Evolutionary conservation across 2,329 filamentous ascomycete species (phyloP).

Genomic region (Cytospora chrysosperma): DNA sequence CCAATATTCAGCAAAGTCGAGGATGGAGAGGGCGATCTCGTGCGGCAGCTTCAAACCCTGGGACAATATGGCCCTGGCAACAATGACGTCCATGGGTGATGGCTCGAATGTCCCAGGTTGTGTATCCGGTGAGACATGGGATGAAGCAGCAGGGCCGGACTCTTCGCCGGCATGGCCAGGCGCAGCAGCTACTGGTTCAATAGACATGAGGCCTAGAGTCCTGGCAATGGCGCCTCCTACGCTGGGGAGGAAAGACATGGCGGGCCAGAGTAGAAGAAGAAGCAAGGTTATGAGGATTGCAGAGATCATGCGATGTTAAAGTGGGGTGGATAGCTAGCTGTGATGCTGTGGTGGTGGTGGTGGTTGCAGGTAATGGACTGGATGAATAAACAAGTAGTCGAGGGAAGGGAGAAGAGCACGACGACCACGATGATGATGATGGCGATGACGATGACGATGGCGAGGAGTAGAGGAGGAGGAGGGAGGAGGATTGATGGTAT

Average conservation of each 20-base stretch:
- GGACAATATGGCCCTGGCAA: conserved; percentile 48
- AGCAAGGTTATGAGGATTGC: conserved; percentile 3
- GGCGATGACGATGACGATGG: no score
- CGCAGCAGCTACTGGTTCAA: neutral
- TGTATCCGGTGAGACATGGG: neutral
- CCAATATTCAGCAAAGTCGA: conserved; percentile 65
- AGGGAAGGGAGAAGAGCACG: no score
- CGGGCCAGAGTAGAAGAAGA: neutral
- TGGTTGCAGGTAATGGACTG: neutral
- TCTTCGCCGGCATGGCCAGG: neutral
- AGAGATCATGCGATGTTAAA: neutral
- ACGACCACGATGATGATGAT: no score
- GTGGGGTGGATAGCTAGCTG: no score
- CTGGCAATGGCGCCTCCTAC: conserved; percentile 1
- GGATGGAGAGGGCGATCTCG: conserved; percentile 55
- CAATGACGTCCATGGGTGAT: conserved; percentile 47
- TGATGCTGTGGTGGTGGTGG: no score
- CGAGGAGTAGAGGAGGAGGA: no score
- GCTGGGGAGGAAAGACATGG: conserved; percentile 18
- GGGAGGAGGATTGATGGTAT: no score
- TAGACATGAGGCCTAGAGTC: neutral
- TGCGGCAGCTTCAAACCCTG: conserved; percentile 46
- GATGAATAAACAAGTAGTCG: neutral
- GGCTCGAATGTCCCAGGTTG: conserved; percentile 33
- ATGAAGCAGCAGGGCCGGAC: neutral